Conservation (phyloP, 2,329 filamentous ascomycete species). For the Penicillium psychrosexuale region DNA sequence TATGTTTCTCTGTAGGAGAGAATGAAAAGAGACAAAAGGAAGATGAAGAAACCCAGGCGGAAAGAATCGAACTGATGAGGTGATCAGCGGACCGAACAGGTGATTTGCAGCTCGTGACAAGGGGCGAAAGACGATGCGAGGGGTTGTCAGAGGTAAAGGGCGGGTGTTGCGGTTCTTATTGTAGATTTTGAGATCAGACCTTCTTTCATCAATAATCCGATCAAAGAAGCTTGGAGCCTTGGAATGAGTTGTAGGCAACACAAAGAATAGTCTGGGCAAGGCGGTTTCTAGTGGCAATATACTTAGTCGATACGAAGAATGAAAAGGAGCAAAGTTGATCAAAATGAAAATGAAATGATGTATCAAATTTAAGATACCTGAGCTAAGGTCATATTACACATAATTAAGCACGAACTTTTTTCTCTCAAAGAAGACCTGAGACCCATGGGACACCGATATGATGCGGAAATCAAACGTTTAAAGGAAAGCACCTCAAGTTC, state of each 20-base stretch:
- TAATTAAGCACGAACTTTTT: slow-evolving; percentile 24
- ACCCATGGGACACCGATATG: slow-evolving; percentile 21
- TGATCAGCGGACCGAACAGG: slow-evolving; percentile 28
- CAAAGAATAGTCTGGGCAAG: slow-evolving; percentile 10
- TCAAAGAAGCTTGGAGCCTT: background rate
- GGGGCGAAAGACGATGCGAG: slow-evolving; percentile 9
- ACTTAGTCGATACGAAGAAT: background rate
- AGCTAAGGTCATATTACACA: slow-evolving; percentile 13
- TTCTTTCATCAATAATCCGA: background rate
- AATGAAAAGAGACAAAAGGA: background rate
- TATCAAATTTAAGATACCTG: slow-evolving; percentile 20
- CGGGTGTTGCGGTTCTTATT: background rate
- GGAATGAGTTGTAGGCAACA: background rate
- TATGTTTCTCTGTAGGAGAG: no score
- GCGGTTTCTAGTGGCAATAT: slow-evolving; percentile 9
- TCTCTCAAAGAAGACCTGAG: slow-evolving; percentile 13
- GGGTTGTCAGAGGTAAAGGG: background rate
- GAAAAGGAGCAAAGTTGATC: background rate
- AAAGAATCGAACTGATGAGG: slow-evolving; percentile 18
- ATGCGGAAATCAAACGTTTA: slow-evolving; percentile 13
- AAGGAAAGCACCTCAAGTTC: slow-evolving; percentile 25
- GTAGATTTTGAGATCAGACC: background rate
- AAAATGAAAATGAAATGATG: slow-evolving; percentile 9
- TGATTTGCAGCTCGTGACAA: slow-evolving; percentile 25
- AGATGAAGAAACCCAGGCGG: background rate